These are phyloP conservation scores for Pythium sp. DNA, from an alignment of 352 stramenopile genomes.

Conservation along the genomic window DNA sequence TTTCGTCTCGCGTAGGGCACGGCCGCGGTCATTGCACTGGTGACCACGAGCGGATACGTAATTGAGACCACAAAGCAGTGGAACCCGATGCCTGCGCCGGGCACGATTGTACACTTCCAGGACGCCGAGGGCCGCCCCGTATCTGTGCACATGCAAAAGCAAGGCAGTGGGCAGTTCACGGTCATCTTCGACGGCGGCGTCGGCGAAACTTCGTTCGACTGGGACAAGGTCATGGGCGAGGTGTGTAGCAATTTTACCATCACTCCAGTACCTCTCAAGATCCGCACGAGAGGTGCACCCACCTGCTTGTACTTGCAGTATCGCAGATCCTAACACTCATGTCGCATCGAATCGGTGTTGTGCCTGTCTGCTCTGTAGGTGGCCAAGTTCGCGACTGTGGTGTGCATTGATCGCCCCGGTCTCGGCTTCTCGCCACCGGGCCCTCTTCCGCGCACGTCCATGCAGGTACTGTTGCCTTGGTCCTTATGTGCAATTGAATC, in stretches of 20 bases:
- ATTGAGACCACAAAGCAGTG: constrained; percentile 67
- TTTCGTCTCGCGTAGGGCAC: constrained; percentile 29
- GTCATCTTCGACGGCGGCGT: constrained; percentile 73
- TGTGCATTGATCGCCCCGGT: constrained; percentile 71
- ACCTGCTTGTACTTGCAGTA: background rate
- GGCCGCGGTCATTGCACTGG: constrained; percentile 34
- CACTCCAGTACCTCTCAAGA: background rate
- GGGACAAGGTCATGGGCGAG: constrained; percentile 64
- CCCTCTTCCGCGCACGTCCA: constrained; percentile 43
- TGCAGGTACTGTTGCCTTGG: constrained; percentile 23
- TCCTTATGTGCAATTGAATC: background rate
- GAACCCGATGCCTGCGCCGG: constrained; percentile 49
- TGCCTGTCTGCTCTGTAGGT: constrained; percentile 21
- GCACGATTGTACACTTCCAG: constrained; percentile 44
- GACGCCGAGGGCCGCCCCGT: constrained; percentile 34
- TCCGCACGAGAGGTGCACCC: background rate
- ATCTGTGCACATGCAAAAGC: constrained; percentile 52
- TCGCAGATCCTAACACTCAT: background rate
- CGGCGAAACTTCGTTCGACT: constrained; percentile 84
- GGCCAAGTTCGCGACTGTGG: constrained; percentile 46
- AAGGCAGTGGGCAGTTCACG: constrained; percentile 46
- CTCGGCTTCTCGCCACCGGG: constrained; percentile 63
- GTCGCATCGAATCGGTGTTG: background rate
- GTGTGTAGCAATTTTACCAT: constrained; percentile 13
- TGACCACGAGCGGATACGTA: constrained; percentile 55